These are phyloP conservation scores for Orbilia ellipsospora DNA, from an alignment of 2,329 filamentous ascomycete species.

Conservation along the genomic window DNA sequence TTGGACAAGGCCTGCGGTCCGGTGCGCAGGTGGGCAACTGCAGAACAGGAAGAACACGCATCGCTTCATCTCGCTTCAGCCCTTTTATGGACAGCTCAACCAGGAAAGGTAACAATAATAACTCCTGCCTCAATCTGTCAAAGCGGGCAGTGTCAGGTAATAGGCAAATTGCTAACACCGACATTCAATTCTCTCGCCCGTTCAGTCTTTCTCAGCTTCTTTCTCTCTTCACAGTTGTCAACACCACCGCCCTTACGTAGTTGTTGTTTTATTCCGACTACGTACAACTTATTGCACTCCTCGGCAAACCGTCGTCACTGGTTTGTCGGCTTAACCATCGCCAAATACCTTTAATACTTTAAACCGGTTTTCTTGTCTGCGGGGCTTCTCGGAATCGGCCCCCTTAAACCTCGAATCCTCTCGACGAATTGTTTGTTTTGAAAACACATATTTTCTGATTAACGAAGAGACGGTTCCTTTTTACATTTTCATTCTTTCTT, in stretches of 20 bases:
- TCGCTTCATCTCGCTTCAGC: conserved; percentile 54
- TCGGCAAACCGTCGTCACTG: conserved; percentile 50
- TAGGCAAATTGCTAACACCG: conserved; percentile 46
- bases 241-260: conserved; percentile 38
- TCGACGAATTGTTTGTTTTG: conserved; percentile 31
- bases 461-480: conserved; percentile 48
- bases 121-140: conserved; percentile 49
- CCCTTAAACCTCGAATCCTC: conserved; percentile 41
- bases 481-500: background rate
- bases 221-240: conserved; percentile 22
- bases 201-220: conserved; percentile 14
- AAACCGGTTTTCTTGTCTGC: conserved; percentile 43
- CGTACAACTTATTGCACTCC: conserved; percentile 24
- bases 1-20: conserved; percentile 47
- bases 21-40: conserved; percentile 38
- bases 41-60: conserved; percentile 50
- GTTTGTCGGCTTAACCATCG: conserved; percentile 32
- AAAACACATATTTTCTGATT: conserved; percentile 30
- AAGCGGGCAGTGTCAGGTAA: conserved; percentile 48
- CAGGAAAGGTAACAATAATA: conserved; percentile 54
- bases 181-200: conserved; percentile 7
- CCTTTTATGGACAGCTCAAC: conserved; percentile 53
- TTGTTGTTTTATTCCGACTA: conserved; percentile 44
- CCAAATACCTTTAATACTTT: conserved; percentile 17
- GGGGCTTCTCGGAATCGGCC: conserved; percentile 51